Conservation (phyloP, 257 asterid species). For the Coffea canephora region DNA sequence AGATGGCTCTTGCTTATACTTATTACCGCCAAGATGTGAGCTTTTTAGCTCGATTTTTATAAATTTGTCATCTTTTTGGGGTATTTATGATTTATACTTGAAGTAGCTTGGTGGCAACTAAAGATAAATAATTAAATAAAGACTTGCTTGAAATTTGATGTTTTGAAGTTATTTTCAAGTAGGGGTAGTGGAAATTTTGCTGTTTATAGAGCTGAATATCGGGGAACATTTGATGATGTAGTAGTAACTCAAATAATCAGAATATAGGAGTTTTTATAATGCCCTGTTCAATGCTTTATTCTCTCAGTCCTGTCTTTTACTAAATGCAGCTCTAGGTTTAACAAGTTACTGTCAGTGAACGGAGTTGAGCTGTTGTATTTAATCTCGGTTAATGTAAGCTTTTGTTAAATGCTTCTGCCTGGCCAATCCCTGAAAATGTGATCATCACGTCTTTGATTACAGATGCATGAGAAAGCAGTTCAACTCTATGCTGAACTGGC, state of each 20-base stretch:
- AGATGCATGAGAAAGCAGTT: conserved; percentile 96
- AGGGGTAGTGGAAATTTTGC: not conserved
- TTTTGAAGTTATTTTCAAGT: not conserved
- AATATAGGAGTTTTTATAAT: not conserved
- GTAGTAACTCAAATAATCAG: not conserved
- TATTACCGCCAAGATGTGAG: conserved; percentile 87
- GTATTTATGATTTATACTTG: not conserved
- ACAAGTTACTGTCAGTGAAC: not conserved
- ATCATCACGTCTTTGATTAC: conserved; percentile 26
- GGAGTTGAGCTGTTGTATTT: not conserved
- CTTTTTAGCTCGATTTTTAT: not conserved
- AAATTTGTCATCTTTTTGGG: no score
- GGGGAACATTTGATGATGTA: not conserved
- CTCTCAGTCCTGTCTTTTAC: not conserved
- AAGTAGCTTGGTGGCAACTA: not conserved
- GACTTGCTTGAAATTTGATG: not conserved
- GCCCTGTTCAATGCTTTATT: not conserved
- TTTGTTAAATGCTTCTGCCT: not conserved
- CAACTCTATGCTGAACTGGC: conserved; percentile 91
- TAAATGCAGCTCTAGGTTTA: no score
- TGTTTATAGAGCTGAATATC: not conserved
- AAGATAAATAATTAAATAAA: no score
- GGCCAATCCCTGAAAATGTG: not conserved
- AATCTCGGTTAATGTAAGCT: not conserved
- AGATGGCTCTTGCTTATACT: conserved; percentile 85